These are phyloP conservation scores for Exophiala sideris DNA, from an alignment of 2,329 filamentous ascomycete species.

Conservation along the genomic window DNA sequence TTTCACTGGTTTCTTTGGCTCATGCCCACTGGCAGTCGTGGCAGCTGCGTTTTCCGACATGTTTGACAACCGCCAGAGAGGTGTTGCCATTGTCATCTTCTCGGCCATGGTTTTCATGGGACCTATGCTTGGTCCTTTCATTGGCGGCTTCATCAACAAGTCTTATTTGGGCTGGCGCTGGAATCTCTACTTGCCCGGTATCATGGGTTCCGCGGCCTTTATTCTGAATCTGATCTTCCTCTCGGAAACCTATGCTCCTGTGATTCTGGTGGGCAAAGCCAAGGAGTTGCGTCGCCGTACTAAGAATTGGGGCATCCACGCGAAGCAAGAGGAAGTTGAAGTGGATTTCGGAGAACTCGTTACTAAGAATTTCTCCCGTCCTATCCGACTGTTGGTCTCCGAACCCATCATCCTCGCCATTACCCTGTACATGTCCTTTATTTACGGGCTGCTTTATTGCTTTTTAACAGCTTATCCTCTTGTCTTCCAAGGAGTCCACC, in stretches of 20 bases:
- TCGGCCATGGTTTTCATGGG: slow-evolving; percentile 53
- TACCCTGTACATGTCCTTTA: slow-evolving; percentile 39
- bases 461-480: slow-evolving; percentile 36
- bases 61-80: slow-evolving; percentile 49
- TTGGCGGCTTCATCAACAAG: slow-evolving; percentile 53
- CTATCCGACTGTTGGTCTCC: slow-evolving; percentile 42
- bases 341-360: slow-evolving; percentile 50
- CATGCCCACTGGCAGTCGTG: slow-evolving; percentile 52
- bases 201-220: slow-evolving; percentile 55
- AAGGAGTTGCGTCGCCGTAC: slow-evolving; percentile 53
- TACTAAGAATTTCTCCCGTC: slow-evolving; percentile 52
- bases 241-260: slow-evolving; percentile 57
- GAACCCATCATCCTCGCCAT: slow-evolving; percentile 44
- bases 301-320: slow-evolving; percentile 61
- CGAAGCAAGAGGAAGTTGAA: slow-evolving; percentile 55
- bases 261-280: slow-evolving; percentile 57
- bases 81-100: slow-evolving; percentile 49
- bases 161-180: slow-evolving; percentile 52
- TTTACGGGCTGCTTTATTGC: slow-evolving; percentile 30
- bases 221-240: slow-evolving; percentile 52
- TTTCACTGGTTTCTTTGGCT: slow-evolving; percentile 53
- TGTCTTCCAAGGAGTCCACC: slow-evolving; percentile 54
- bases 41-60: slow-evolving; percentile 57
- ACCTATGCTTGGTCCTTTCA: slow-evolving; percentile 52
- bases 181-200: slow-evolving; percentile 53